A percentile compares a stretch with the other conserved stretches of the same genome.
Conservation (phyloP, 352 stramenopile genomes). For the Blastocystis hominis region DNA sequence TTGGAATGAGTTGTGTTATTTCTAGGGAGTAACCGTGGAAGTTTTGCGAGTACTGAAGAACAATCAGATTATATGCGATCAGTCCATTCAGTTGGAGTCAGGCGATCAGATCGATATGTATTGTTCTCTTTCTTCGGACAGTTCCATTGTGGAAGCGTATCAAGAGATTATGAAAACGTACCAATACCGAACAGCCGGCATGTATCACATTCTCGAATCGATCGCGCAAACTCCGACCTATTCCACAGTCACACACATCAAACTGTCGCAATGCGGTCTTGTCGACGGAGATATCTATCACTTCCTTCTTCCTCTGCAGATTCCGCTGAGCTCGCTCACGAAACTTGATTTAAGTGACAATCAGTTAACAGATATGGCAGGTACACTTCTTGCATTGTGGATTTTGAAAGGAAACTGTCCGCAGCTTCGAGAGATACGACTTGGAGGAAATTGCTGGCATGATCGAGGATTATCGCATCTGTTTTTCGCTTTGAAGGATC, state of each 20-base stretch:
- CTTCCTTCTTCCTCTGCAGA: neutral
- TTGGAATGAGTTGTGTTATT: neutral
- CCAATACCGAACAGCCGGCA: neutral
- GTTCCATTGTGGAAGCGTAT: neutral
- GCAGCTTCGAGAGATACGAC: neutral
- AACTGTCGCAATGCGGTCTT: neutral
- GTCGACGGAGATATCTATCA: constrained; percentile 1
- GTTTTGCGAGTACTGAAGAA: neutral
- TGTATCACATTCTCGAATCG: neutral
- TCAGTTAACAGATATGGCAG: neutral
- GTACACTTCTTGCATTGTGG: neutral
- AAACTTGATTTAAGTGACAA: neutral
- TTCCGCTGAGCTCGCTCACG: neutral
- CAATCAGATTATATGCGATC: neutral
- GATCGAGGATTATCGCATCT: neutral
- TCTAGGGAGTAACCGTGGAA: neutral
- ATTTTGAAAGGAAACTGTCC: neutral
- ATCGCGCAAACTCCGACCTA: neutral
- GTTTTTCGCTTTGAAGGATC: neutral
- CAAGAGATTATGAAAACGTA: neutral
- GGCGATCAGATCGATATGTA: neutral
- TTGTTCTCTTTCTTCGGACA: neutral
- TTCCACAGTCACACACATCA: neutral
- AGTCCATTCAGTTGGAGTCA: neutral
- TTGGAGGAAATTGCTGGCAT: constrained; percentile 22